Base-by-base conservation (phyloP, 257 asterid genomes). In the Asclepias syriaca region DNA sequence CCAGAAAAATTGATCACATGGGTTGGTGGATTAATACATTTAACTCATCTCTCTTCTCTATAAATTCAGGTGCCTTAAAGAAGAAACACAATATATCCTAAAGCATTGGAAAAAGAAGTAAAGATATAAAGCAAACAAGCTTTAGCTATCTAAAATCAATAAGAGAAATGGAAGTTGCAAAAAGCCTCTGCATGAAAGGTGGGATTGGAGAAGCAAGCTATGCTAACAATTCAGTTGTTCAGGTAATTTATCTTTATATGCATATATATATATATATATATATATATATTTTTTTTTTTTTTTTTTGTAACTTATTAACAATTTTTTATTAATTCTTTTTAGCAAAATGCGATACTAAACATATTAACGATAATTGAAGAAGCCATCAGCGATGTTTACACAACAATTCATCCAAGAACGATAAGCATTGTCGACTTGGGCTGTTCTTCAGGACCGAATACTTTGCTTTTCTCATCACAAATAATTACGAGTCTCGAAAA, bases 361-460 rank as follows among this genome's bases (percentile, higher is more conserved):
- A 72, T 82, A 8, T 71, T 66, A 54, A 10, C 80, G 39, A 71
- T 81, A 53, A 39, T 68, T 71, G 77, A 74, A 61, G 40, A 55
- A 75, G 80, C 76, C 50, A 71, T 77, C 49, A 39, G 16, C 4
- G 68, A 54, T 56, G 74, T 81, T 13, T 82, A 71, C 73, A 22
- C 21, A 57, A 85, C 22, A 59, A 61, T 40, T 15, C 24, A 18
- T 9, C 70, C 78, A 1, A 82, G 72, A 10, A 72, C 37, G 6
- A 57, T 85, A 0, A 59, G 83, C 72, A 75, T 90, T 49, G 93
- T 89, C 0, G 96, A 88, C 27, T 66, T 90, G 84, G 97, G 93
- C 1, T 88, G 96, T 53, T 90, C 96, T 9, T 79, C 86, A 13
- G 96, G 96, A 3, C 89, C 96, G 0, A 90, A 81, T 80, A 68